These are phyloP conservation scores for Tetrahymena malaccensis DNA, from an alignment of 73 alveolate species.

Conservation along the genomic window DNA sequence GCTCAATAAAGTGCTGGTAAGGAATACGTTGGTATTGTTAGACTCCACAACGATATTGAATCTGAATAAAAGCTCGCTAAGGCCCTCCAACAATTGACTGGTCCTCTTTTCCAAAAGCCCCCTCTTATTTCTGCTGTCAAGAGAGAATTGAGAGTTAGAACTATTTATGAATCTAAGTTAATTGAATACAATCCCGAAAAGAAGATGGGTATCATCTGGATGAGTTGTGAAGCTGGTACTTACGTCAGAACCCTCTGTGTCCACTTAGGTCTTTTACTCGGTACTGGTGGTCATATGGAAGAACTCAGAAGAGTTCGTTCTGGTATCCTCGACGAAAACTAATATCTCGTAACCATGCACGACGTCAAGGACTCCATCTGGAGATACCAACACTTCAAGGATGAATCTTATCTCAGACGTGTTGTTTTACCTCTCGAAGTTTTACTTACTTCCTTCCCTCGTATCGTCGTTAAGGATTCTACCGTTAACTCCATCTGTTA, in stretches of 20 bases:
- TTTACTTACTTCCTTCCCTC: conserved; percentile 82
- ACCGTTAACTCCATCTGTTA: conserved; percentile 98
- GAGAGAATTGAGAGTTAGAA: conserved; percentile 97
- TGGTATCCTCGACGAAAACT: conserved; percentile 90
- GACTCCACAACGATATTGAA: conserved; percentile 37
- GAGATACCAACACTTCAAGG: conserved; percentile 85
- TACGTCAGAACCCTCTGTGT: conserved; percentile 98
- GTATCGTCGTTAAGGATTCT: conserved; percentile 97
- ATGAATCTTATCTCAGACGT: conserved; percentile 95
- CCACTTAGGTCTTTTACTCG: conserved; percentile 96
- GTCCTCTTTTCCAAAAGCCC: conserved; percentile 96
- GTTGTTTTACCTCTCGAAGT: conserved; percentile 98
- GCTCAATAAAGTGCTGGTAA: conserved; percentile 89
- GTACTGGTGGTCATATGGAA: conserved; percentile 99
- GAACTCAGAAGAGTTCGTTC: conserved; percentile 95
- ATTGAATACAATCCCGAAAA: conserved; percentile 92
- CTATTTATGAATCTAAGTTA: conserved; percentile 94
- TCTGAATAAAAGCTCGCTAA: conserved; percentile 50
- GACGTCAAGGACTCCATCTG: conserved; percentile 98
- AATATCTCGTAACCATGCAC: conserved; percentile 97
- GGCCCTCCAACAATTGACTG: conserved; percentile 89
- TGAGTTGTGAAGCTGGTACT: conserved; percentile 98
- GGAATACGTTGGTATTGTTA: conserved; percentile 96
- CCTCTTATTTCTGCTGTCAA: conserved; percentile 99
- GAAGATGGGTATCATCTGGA: conserved; percentile 93